phyloP scores from a whole-genome alignment of 257 asterid genomes.

The Rauvolfia tetraphylla region DNA sequence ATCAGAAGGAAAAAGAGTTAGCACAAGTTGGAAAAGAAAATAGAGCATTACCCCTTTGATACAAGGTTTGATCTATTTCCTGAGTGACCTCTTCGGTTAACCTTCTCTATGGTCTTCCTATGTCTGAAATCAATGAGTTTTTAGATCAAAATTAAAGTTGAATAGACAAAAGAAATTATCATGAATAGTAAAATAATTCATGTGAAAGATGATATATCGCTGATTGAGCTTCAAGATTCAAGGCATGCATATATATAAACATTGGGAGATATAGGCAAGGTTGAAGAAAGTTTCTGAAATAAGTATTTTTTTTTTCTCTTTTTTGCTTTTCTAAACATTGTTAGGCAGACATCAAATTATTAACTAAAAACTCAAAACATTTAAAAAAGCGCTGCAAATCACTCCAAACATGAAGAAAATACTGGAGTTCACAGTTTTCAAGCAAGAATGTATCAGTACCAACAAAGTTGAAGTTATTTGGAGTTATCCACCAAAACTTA shows the following conservation, averaged over 20 bases:
- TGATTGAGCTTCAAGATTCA: neutral
- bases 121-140: constrained; percentile 26
- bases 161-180: neutral
- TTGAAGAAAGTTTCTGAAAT: neutral
- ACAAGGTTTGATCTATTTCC: constrained; percentile 42
- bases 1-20: neutral
- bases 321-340: neutral
- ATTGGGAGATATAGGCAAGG: neutral
- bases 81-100: constrained; percentile 37
- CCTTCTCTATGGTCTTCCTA: constrained; percentile 42
- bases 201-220: neutral
- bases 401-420: neutral
- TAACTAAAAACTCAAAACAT: neutral
- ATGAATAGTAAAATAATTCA: neutral
- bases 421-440: neutral
- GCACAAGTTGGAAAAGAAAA: neutral
- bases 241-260: neutral
- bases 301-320: neutral
- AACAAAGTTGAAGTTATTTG: neutral
- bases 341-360: neutral
- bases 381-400: neutral
- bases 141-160: constrained; percentile 9
- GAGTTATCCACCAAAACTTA: neutral
- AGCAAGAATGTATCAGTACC: neutral
- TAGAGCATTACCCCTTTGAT: constrained; percentile 37